phyloP scores from a whole-genome alignment of 2,329 filamentous ascomycete species.

The Arthroderma uncinatum region DNA sequence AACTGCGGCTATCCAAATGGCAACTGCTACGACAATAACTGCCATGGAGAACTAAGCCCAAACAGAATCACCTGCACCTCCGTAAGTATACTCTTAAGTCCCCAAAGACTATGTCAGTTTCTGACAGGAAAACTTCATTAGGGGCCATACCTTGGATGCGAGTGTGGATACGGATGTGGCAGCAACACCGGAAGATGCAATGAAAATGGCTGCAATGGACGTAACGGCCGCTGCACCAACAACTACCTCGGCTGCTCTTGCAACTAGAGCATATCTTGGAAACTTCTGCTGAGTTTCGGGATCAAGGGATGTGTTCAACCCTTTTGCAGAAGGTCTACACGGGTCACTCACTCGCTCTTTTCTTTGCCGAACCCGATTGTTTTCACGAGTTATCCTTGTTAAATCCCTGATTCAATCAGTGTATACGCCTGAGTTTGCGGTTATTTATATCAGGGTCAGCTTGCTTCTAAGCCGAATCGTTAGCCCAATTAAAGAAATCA shows the following conservation, averaged over 20 bases:
- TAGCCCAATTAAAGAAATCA: too few species aligned
- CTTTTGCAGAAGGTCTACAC: too few species aligned
- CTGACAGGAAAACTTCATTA: conserved; percentile 1
- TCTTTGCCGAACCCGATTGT: too few species aligned
- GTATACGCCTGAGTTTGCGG: too few species aligned
- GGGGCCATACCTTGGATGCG: conserved; percentile 10
- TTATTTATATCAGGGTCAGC: too few species aligned
- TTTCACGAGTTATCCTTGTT: too few species aligned
- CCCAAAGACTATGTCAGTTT: background rate
- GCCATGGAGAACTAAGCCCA: conserved; percentile 10
- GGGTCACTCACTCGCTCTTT: too few species aligned
- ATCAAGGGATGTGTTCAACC: background rate
- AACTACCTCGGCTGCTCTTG: conserved; percentile 12
- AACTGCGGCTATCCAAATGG: conserved; percentile 11
- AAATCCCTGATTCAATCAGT: too few species aligned
- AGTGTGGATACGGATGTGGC: conserved; percentile 12
- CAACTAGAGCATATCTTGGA: background rate
- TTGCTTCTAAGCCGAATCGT: too few species aligned
- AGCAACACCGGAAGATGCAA: conserved; percentile 9
- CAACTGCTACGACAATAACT: conserved; percentile 13
- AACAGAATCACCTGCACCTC: conserved; percentile 11
- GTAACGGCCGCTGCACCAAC: conserved; percentile 10
- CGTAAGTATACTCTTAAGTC: conserved; percentile 4
- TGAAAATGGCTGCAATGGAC: conserved; percentile 11
- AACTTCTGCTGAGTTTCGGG: background rate